Percentiles rank a stretch among this genome's conserved stretches.
Conservation (phyloP, 306 rosid genomes). For the Fragaria ananassa region DNA sequence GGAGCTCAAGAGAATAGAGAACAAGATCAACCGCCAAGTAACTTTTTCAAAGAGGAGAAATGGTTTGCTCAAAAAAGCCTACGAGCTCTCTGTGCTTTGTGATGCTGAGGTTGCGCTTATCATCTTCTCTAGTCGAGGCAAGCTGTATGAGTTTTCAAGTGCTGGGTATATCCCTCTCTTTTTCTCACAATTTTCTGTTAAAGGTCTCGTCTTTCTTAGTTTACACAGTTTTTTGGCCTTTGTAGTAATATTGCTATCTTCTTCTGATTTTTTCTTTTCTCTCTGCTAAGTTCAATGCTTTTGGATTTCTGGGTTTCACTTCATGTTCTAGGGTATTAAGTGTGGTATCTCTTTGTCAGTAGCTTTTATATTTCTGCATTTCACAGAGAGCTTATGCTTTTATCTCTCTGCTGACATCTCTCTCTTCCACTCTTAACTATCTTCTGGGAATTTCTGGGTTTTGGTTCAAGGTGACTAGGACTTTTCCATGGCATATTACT, state of each 20-base stretch:
- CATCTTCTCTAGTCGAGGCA: conserved; percentile 79
- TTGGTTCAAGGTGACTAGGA: conserved; percentile 9
- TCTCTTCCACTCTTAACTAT: conserved; percentile 1
- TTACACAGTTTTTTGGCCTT: background rate
- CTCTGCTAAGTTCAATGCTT: background rate
- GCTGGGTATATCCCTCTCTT: conserved; percentile 47
- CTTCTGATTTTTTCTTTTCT: background rate
- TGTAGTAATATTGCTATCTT: background rate
- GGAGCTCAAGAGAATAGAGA: conserved; percentile 86
- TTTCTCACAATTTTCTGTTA: background rate
- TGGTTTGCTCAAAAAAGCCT: conserved; percentile 52
- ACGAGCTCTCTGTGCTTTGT: conserved; percentile 55
- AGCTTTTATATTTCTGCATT: background rate
- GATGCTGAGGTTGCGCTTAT: conserved; percentile 64
- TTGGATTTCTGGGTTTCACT: background rate
- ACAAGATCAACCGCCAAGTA: conserved; percentile 59
- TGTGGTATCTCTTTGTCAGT: background rate
- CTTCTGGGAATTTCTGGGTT: conserved; percentile 6
- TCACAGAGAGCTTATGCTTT: background rate
- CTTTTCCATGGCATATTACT: background rate
- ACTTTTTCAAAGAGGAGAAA: conserved; percentile 54
- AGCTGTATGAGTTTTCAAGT: conserved; percentile 79
- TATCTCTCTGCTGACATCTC: conserved; percentile 3
- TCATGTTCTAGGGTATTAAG: background rate
- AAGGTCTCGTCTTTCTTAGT: background rate